phyloP scores from a whole-genome alignment of 2,329 filamentous ascomycete genomes.

The Cordyceps cateniannulata region DNA sequence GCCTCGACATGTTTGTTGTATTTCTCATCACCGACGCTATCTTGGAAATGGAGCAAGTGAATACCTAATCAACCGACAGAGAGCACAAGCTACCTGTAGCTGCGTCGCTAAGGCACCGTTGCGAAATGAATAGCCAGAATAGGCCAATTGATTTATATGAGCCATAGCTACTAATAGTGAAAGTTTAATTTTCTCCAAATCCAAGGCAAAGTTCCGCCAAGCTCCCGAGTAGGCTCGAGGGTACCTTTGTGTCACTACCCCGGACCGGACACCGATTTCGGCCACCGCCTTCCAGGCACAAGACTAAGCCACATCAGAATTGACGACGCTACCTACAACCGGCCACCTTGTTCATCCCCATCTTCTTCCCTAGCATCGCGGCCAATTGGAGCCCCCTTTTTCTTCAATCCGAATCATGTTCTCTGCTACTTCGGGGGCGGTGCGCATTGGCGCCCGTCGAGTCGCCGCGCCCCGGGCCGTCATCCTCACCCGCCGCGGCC shows the following conservation, averaged over 20 bases:
- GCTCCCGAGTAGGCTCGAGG: neutral
- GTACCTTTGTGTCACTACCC: neutral
- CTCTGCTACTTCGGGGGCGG: constrained; percentile 5
- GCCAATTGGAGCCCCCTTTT: neutral
- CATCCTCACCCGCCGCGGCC: neutral
- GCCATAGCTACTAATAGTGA: neutral
- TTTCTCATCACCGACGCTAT: too few relatives aligned
- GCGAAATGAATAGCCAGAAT: neutral
- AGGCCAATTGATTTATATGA: neutral
- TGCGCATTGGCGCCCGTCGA: constrained; percentile 6
- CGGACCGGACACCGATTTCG: constrained; percentile 8
- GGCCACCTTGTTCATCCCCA: neutral
- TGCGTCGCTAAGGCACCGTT: neutral
- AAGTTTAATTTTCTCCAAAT: neutral
- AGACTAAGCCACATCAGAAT: neutral
- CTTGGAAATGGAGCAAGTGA: too few relatives aligned
- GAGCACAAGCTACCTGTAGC: too few relatives aligned
- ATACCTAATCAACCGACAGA: too few relatives aligned
- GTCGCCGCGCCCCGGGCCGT: neutral
- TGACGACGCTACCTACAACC: neutral
- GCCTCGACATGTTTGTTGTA: too few relatives aligned
- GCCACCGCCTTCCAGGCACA: neutral
- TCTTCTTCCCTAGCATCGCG: neutral
- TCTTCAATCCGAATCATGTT: neutral
- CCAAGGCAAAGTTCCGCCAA: neutral